phyloP scores from a whole-genome alignment of 805 yeast genomes.

The Cyberlindnera euphorbiiphila region DNA sequence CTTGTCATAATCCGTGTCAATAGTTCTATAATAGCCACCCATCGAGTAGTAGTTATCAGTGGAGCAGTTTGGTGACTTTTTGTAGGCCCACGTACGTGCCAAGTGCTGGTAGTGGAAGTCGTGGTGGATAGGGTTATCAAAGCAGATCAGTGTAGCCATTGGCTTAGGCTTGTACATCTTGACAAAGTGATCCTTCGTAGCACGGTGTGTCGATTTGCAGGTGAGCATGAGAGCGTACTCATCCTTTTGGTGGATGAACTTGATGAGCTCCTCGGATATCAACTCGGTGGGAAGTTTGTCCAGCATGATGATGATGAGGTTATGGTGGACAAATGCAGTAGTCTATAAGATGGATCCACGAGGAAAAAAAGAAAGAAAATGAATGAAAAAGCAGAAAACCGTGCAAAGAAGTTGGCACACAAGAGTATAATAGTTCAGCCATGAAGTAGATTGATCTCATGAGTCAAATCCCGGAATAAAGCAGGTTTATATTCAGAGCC shows the following conservation, averaged over 20 bases:
- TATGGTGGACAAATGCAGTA: too few relatives aligned
- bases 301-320: too few relatives aligned
- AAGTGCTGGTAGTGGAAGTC: constrained; percentile 15
- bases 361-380: too few relatives aligned
- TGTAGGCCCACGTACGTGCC: constrained; percentile 9
- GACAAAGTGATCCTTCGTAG: constrained; percentile 15
- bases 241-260: constrained; percentile 17
- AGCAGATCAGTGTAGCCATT: constrained; percentile 17
- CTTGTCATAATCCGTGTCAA: constrained; percentile 4
- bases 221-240: constrained; percentile 22
- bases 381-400: background rate
- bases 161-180: constrained; percentile 11
- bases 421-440: too few relatives aligned
- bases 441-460: too few relatives aligned
- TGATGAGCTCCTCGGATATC: constrained; percentile 18
- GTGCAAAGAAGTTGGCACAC: too few relatives aligned
- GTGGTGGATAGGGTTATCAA: constrained; percentile 22
- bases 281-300: constrained; percentile 25
- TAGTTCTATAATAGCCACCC: constrained; percentile 11
- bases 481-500: too few relatives aligned
- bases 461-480: too few relatives aligned
- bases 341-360: too few relatives aligned
- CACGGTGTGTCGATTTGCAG: constrained; percentile 18
- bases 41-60: constrained; percentile 14
- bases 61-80: constrained; percentile 7